Percentiles rank a stretch among this genome's conserved stretches.
Evolutionary conservation across 2,329 filamentous ascomycete genomes (phyloP).

Genomic region (Exophiala xenobiotica): DNA sequence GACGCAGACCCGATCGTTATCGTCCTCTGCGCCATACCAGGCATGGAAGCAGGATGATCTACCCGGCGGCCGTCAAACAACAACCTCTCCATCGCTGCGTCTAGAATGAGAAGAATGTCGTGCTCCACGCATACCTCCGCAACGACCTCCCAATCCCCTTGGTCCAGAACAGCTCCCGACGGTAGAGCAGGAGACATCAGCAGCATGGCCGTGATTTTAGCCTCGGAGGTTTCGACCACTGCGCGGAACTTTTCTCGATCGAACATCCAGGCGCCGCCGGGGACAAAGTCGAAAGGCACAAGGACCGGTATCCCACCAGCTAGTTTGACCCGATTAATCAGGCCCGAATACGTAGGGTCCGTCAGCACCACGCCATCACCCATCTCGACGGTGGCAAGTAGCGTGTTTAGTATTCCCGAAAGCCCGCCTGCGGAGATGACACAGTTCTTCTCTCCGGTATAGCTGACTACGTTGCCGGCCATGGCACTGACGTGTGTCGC

Average conservation of each 20-base stretch:
- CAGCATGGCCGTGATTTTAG: slow-evolving; percentile 10
- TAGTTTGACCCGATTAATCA: slow-evolving; percentile 17
- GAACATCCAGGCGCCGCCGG: slow-evolving; percentile 10
- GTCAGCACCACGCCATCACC: slow-evolving; percentile 18
- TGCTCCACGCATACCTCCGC: slow-evolving; percentile 15
- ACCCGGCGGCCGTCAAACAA: slow-evolving; percentile 13
- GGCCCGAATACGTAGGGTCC: slow-evolving; percentile 11
- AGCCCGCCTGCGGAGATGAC: slow-evolving; percentile 15
- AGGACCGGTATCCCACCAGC: slow-evolving; percentile 15
- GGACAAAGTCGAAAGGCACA: slow-evolving; percentile 12
- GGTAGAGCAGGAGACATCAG: slow-evolving; percentile 21
- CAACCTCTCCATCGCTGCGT: slow-evolving; percentile 19
- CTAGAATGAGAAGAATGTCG: slow-evolving; percentile 15
- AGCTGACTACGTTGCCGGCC: slow-evolving; percentile 4
- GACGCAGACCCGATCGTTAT: slow-evolving; percentile 14
- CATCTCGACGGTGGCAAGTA: slow-evolving; percentile 17
- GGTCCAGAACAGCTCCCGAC: slow-evolving; percentile 10
- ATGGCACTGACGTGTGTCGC: slow-evolving; percentile 12
- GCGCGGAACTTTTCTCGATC: slow-evolving; percentile 7
- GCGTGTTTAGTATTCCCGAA: slow-evolving; percentile 15
- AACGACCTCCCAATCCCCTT: slow-evolving; percentile 11
- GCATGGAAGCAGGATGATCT: slow-evolving; percentile 11
- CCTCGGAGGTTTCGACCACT: slow-evolving; percentile 5
- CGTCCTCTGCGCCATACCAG: slow-evolving; percentile 16
- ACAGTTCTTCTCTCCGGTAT: slow-evolving; percentile 15